These are phyloP conservation scores for Rhodotorula sp. DNA, from an alignment of 1,284 basidiomycete genomes.

Conservation along the genomic window DNA sequence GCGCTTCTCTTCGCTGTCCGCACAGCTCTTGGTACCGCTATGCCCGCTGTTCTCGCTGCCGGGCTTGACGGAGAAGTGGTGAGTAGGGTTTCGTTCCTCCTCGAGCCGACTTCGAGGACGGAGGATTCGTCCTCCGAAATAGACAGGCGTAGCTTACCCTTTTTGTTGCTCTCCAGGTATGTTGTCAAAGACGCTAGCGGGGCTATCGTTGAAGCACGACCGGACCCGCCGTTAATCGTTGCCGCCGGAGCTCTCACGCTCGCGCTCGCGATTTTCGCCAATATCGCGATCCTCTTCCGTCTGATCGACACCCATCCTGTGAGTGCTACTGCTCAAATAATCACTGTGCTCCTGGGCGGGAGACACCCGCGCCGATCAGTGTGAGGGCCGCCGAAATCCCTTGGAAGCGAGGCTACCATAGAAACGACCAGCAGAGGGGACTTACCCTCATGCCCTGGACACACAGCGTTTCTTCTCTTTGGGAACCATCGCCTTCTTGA, in stretches of 20 bases:
- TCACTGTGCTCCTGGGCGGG: too few species aligned
- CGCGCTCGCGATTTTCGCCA: constrained; percentile 65
- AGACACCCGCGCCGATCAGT: too few species aligned
- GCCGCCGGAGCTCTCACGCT: constrained; percentile 57
- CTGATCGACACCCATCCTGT: constrained; percentile 67
- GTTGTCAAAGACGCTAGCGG: constrained; percentile 3
- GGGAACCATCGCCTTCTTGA: constrained; percentile 4
- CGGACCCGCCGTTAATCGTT: constrained; percentile 26
- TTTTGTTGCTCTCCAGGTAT: constrained; percentile 1
- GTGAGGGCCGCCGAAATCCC: too few species aligned
- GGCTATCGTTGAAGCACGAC: not conserved
- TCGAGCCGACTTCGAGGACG: too few species aligned
- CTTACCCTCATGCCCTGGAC: constrained; percentile 48
- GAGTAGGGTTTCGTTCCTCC: not conserved
- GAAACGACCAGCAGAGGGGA: too few species aligned
- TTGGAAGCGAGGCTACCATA: too few species aligned
- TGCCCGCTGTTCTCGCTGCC: constrained; percentile 15
- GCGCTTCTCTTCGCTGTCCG: constrained; percentile 2
- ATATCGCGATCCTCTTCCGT: constrained; percentile 63
- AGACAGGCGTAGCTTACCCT: too few species aligned
- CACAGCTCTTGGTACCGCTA: constrained; percentile 21
- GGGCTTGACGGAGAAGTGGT: constrained; percentile 15
- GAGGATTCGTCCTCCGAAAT: not conserved
- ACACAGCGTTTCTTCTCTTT: constrained; percentile 52
- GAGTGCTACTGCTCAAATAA: constrained; percentile 1